These are phyloP conservation scores for Diplodia sapinea DNA, from an alignment of 2,329 filamentous ascomycete genomes.

Conservation along the genomic window DNA sequence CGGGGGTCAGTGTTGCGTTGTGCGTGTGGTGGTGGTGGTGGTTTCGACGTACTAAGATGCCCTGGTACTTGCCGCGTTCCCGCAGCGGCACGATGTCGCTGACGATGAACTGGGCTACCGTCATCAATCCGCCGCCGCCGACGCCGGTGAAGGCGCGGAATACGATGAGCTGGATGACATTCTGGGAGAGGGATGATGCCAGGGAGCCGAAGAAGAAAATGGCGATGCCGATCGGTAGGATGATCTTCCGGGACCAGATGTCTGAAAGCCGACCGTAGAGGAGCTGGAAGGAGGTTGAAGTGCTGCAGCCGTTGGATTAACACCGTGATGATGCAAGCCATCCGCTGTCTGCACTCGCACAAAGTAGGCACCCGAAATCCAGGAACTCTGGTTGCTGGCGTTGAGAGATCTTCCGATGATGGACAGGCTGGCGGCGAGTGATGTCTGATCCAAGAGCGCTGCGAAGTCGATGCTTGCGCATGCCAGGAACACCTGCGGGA, in stretches of 20 bases:
- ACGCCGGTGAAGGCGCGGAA: conserved; percentile 37
- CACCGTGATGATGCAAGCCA: not conserved
- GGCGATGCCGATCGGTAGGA: conserved; percentile 55
- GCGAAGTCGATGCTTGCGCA: conserved; percentile 62
- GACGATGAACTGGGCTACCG: conserved; percentile 41
- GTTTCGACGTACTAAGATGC: conserved; percentile 33
- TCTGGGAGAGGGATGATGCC: conserved; percentile 52
- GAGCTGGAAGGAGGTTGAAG: conserved; percentile 56
- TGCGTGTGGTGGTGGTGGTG: no score
- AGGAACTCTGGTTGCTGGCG: conserved; percentile 58
- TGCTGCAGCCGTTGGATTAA: conserved; percentile 32
- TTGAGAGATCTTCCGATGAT: conserved; percentile 60
- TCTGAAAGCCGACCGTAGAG: conserved; percentile 62
- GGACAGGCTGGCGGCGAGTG: conserved; percentile 60
- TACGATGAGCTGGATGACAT: conserved; percentile 47
- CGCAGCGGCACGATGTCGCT: conserved; percentile 42
- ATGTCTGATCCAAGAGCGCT: conserved; percentile 65
- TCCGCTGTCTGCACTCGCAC: conserved; percentile 47
- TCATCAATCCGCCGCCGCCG: conserved; percentile 38
- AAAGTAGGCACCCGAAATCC: conserved; percentile 64
- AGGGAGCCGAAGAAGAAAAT: conserved; percentile 58
- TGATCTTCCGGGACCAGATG: conserved; percentile 64
- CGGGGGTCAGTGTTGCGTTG: not conserved
- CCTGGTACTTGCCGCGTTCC: conserved; percentile 40
- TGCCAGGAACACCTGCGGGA: conserved; percentile 60